Conservation (phyloP, 305 asterid genomes). For the Fraxinus albicans region DNA sequence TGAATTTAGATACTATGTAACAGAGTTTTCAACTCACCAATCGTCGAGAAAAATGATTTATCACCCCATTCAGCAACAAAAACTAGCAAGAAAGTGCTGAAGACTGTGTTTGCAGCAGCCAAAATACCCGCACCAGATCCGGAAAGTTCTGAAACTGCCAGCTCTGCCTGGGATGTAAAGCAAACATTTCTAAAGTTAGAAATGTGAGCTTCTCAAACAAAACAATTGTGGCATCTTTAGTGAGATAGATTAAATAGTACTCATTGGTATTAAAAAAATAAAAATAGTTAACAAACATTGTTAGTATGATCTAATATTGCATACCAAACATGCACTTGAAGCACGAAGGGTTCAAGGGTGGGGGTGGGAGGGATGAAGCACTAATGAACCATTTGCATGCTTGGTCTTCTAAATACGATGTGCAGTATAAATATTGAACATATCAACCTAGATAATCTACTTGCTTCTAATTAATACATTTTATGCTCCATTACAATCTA, state of each 20-base stretch:
- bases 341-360: neutral
- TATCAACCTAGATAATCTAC: neutral
- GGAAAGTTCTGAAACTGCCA: slow-evolving; percentile 84
- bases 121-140: slow-evolving; percentile 86
- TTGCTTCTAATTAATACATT: neutral
- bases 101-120: slow-evolving; percentile 70
- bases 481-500: neutral
- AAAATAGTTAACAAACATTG: neutral
- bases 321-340: neutral
- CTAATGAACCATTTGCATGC: neutral
- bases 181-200: slow-evolving; percentile 12
- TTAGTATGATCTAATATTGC: neutral
- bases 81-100: slow-evolving; percentile 79
- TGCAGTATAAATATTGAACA: neutral
- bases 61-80: slow-evolving; percentile 99
- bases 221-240: neutral
- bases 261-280: neutral
- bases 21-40: slow-evolving; percentile 46
- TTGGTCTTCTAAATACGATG: neutral
- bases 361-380: neutral
- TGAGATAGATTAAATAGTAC: neutral
- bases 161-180: slow-evolving; percentile 59
- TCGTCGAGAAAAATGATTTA: slow-evolving; percentile 95
- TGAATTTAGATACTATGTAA: neutral
- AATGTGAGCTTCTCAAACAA: neutral